Conservation (phyloP, 2,329 filamentous ascomycete species). For the Fusarium sp. region DNA sequence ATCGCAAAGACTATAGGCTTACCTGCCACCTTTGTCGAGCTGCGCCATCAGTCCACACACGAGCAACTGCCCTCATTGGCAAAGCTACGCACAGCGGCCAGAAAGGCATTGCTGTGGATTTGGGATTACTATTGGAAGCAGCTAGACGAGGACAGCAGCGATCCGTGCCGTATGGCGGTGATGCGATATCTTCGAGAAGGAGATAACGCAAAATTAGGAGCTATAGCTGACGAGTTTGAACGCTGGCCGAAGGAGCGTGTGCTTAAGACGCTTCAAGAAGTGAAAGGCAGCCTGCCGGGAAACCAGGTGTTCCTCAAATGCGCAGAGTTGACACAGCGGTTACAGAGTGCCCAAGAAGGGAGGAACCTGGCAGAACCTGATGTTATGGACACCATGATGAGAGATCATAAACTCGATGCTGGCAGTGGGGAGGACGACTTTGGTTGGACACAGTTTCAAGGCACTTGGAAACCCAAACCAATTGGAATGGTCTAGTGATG, state of each 20-base stretch:
- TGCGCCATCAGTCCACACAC: conserved; percentile 90
- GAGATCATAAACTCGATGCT: conserved; percentile 11
- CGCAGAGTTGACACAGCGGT: conserved; percentile 56
- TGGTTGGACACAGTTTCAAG: conserved; percentile 63
- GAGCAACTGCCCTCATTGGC: conserved; percentile 83
- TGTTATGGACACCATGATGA: conserved; percentile 19
- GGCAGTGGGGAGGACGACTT: conserved; percentile 43
- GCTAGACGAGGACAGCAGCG: conserved; percentile 49
- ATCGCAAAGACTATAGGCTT: conserved; percentile 75
- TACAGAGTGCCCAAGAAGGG: conserved; percentile 43
- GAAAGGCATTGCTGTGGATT: conserved; percentile 82
- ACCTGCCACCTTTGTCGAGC: conserved; percentile 84
- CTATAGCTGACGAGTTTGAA: conserved; percentile 47
- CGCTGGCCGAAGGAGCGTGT: conserved; percentile 53
- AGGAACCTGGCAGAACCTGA: conserved; percentile 17
- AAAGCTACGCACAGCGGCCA: conserved; percentile 75
- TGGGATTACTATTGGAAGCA: conserved; percentile 88
- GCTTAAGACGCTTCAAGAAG: conserved; percentile 52
- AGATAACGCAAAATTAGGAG: conserved; percentile 43
- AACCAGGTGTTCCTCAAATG: conserved; percentile 58
- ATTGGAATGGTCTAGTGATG: conserved; percentile 63
- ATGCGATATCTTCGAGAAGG: conserved; percentile 53
- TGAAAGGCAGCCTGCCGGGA: conserved; percentile 56
- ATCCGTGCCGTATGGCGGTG: conserved; percentile 52
- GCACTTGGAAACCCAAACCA: conserved; percentile 67